Base-by-base conservation (phyloP, 352 stramenopile species). In the Phytophthora capsici region DNA sequence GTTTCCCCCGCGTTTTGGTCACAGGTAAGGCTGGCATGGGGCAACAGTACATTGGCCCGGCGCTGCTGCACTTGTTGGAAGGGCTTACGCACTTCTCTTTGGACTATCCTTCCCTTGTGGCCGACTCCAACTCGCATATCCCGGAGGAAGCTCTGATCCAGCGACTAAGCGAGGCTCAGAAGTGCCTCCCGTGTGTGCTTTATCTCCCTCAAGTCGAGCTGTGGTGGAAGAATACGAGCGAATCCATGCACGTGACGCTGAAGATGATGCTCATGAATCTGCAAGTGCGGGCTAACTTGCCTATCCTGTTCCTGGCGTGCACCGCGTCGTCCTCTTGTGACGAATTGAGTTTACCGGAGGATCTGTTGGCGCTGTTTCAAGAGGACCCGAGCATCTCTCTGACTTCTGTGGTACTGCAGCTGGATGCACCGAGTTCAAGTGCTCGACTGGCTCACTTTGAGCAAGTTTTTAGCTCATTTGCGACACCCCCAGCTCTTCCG, bases 181-280 rank as follows among this genome's bases (percentile, higher is more conserved):
- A 86, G 45, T 88, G 83, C 45, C 60, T 91, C 4, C 89, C 88
- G 12, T 95, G 87, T 38, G 80, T 97, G 8, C 63, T 97, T 2
- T 94, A 82, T 44, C 67, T 95, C 1, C 89, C 89, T 17, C 80
- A 95, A 44, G 66, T 83, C 9, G 83, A 96, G 53, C 37, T 91
- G 36, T 93, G 82, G 82, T 94, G 81, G 84, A 75, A 78, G 19
- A 84, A 92, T 40, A 89, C 82, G 30, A 82, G 48, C 17, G 81
- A 90, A 23, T 85, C 84, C 2, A 90, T 93, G 80, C 84, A 93
- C 46, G 43, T 82, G 36, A 75, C 82, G 0, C 69, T 95, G 20
- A 89, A 91, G 71, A 90, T 95, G 81, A 86, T 94, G 82, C 63
- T 96, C 23, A 81, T 81, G 69, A 78, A 81, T 59, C 79, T 91